Base-by-base conservation (phyloP, 129 eudicot species). In the Artemisia annua region DNA sequence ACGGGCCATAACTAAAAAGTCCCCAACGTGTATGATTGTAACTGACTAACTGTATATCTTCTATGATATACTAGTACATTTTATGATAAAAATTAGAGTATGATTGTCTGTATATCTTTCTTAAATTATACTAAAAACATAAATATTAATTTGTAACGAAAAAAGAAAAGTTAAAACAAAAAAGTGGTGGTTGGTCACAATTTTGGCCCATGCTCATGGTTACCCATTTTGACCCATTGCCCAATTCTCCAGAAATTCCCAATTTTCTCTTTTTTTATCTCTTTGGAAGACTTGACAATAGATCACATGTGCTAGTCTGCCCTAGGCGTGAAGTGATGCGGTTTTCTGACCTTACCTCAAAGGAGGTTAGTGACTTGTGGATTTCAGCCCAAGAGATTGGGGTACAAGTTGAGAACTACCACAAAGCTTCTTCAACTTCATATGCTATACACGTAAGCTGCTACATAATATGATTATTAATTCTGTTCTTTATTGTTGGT, bases 261-360 rank as follows among this genome's bases (percentile, higher is more conserved):
- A 26, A 32, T 72, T 58, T 73, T 43, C 13, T 54, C 3, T 51
- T 51, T 62, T 18, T 49, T 52, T 15, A 22, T 48, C 46, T 59
- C 35, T 84, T 74, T 83, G 85, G 80, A 82, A 76, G 63, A 80
- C 97, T 91, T 91, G 80, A 91, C 97, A 24, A 76, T 3, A 14
- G 53, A 17, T 17, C 81, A 88, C 98, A 93, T 74, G 98, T 93
- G 70, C 98, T 93, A 77, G 90, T 89, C 39, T 89, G 95, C 82
- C 98, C 98, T 63, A 89, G 78, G 80, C 98, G 96, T 75, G 96
- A 87, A 71, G 96, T 93, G 66, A 89, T 85, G 76, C 96, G 96
- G 16, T 89, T 93, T 79, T 57, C 66, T 69, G 98, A 93, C 82
- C 96, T 93, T 60, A 87, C 88, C 50, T 66, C 82, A 49, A 88